Conservation (phyloP, 2,329 filamentous ascomycete genomes). For the Pseudocercospora pini-densiflorae region DNA sequence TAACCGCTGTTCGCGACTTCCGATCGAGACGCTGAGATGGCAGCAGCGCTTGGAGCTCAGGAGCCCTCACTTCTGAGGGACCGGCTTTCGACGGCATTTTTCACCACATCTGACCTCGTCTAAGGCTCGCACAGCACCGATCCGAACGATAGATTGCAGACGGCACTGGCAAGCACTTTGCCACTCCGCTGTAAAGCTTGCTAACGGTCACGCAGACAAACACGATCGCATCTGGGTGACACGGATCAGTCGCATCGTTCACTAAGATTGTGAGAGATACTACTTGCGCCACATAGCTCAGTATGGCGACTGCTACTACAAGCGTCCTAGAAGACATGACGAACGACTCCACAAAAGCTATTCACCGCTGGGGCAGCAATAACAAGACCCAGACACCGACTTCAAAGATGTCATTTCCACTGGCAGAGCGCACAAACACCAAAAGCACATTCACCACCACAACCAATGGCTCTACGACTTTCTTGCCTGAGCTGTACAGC, state of each 20-base stretch:
- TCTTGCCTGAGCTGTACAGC: conserved; percentile 37
- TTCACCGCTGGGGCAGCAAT: conserved; percentile 28
- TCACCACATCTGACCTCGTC: not conserved
- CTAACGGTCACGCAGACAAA: conserved; percentile 11
- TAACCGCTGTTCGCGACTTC: not conserved
- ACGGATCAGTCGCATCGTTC: conserved; percentile 19
- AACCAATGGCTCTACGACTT: conserved; percentile 29
- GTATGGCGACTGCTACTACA: conserved; percentile 24
- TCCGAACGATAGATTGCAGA: not conserved
- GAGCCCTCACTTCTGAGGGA: not conserved
- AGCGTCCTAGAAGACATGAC: conserved; percentile 21
- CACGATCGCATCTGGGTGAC: conserved; percentile 12
- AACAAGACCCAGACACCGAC: conserved; percentile 17
- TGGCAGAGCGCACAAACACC: conserved; percentile 31
- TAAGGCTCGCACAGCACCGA: not conserved
- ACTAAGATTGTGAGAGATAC: not conserved
- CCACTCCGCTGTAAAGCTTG: not conserved
- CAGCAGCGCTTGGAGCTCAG: not conserved
- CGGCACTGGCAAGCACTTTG: conserved; percentile 10
- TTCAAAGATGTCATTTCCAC: conserved; percentile 21
- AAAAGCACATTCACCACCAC: conserved; percentile 23
- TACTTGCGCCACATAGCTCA: conserved; percentile 17
- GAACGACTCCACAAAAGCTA: conserved; percentile 19
- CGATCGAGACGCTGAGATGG: not conserved
- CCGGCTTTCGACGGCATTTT: not conserved